phyloP scores from a whole-genome alignment of 306 rosid genomes.

The Vicia sativa region DNA sequence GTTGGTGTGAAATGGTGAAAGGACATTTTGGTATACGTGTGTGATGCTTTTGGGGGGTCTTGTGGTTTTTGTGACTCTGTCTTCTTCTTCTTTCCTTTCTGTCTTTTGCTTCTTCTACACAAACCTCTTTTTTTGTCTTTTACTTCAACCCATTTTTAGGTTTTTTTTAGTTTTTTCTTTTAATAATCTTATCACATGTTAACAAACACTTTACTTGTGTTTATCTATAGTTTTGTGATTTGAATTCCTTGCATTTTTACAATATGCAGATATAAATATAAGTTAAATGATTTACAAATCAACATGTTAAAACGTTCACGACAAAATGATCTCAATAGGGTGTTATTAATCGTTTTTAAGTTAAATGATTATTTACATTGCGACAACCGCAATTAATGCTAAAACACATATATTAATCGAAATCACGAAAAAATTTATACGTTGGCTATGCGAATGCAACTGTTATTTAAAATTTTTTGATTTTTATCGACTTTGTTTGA shows the following conservation, averaged over 20 bases:
- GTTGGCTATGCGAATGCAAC: too few relatives aligned
- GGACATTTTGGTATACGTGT: slow-evolving; percentile 45
- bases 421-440: too few relatives aligned
- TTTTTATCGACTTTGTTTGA: not conserved
- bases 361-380: too few relatives aligned
- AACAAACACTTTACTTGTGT: slow-evolving; percentile 2
- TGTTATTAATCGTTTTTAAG: too few relatives aligned
- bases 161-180: not conserved
- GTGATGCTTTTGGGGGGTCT: slow-evolving; percentile 22
- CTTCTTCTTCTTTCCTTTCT: slow-evolving; percentile 22
- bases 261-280: too few relatives aligned
- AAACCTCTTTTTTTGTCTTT: slow-evolving; percentile 6
- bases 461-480: too few relatives aligned
- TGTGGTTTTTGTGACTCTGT: slow-evolving; percentile 17
- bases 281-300: too few relatives aligned
- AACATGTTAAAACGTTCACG: too few relatives aligned
- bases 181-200: slow-evolving; percentile 3
- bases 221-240: not conserved
- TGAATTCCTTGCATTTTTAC: not conserved
- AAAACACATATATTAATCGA: too few relatives aligned
- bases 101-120: slow-evolving; percentile 21
- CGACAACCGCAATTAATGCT: too few relatives aligned
- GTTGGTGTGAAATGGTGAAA: slow-evolving; percentile 49
- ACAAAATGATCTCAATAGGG: too few relatives aligned
- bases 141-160: not conserved